Evolutionary conservation across 495 filamentous ascomycete species (phyloP), one percentile per base, ranked within the genome.

Genomic region (Astrocystis sublimbata): DNA sequence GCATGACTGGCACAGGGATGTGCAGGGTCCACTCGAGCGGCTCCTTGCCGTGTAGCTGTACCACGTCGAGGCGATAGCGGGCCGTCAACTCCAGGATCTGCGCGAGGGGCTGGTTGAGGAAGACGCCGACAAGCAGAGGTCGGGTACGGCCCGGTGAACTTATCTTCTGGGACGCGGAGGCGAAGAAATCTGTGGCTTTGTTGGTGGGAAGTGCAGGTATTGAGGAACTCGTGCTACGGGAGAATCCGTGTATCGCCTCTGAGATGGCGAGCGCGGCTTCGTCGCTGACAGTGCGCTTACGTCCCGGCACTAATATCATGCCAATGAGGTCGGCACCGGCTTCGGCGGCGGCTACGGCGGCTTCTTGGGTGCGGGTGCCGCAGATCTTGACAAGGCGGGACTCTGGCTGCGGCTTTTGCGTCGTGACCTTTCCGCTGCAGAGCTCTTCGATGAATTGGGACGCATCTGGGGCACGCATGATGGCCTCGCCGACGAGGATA

Each of bases 281-380:
- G 60, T 88, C 84, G 13, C 85, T 84, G 23, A 97, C 92, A 64
- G 81, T 86, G 53, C 94, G 88, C 65, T 86, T 91, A 19, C 91
- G 84, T 6, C 89, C 91, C 38, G 89, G 82, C 13, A 92, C 94
- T 10, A 96, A 80, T 40, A 98, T 97, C 62, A 98, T 96, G 49
- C 94, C 94, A 51, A 98, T 83, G 46, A 97, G 74, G 73, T 98
- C 94, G 13, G 94, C 93, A 33, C 94, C 94, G 42, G 92, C 88
- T 70, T 92, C 86, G 61, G 96, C 87, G 30, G 94, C 93, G 42
- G 84, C 85, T 38, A 83, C 76, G 21, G 94, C 96, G 8, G 87
- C 91, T 66, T 94, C 92, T 36, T 89, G 81, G 60, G 85, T 89
- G 31, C 94, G 85, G 4, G 93, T 98, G n/a, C 94, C 94, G 70